These are phyloP conservation scores for Stygiomarasmius scandens DNA, from an alignment of 1,284 basidiomycete genomes.

Conservation along the genomic window DNA sequence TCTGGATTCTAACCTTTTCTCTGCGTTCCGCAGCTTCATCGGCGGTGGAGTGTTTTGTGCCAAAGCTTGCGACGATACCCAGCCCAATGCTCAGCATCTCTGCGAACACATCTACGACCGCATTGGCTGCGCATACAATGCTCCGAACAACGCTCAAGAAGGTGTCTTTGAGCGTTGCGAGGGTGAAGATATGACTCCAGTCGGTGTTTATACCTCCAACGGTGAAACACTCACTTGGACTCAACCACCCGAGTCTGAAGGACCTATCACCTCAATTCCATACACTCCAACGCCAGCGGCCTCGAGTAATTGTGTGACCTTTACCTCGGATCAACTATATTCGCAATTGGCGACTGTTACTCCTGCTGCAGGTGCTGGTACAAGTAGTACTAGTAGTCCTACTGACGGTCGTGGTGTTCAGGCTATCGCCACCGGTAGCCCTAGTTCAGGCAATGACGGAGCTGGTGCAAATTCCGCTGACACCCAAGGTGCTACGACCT, in stretches of 20 bases:
- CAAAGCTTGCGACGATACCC: conserved; percentile 65
- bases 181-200: conserved; percentile 64
- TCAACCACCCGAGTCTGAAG: conserved; percentile 66
- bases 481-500: too few relatives aligned
- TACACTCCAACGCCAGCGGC: conserved; percentile 63
- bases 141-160: conserved; percentile 60
- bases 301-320: conserved; percentile 65
- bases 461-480: too few relatives aligned
- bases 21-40: conserved; percentile 64
- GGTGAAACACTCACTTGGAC: conserved; percentile 49
- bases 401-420: too few relatives aligned
- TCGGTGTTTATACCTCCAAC: conserved; percentile 51
- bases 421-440: too few relatives aligned
- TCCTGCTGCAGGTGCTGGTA: conserved; percentile 19
- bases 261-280: conserved; percentile 58
- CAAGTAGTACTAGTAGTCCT: too few relatives aligned
- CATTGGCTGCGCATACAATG: conserved; percentile 72
- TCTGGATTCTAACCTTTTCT: conserved; percentile 1
- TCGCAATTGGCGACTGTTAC: conserved; percentile 27
- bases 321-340: conserved; percentile 56
- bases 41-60: conserved; percentile 57
- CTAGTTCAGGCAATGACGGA: too few relatives aligned
- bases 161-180: conserved; percentile 62
- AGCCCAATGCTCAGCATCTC: conserved; percentile 45
- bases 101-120: conserved; percentile 71